phyloP scores from a whole-genome alignment of 768 basidiomycete genomes.

The Naganishia randhawae region DNA sequence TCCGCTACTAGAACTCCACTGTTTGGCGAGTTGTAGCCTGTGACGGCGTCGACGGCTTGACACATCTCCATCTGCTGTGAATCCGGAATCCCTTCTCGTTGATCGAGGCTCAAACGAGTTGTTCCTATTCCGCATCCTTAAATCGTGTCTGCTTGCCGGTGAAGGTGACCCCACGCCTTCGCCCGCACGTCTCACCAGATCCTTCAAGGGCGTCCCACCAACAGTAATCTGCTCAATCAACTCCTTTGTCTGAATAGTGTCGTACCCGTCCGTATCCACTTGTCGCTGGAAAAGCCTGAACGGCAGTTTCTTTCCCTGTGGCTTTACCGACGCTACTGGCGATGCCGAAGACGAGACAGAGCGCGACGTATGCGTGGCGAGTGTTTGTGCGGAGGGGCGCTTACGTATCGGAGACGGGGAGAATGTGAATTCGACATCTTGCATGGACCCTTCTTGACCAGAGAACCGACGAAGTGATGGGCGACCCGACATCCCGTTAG shows the following conservation, averaged over 20 bases:
- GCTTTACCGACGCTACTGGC: slow-evolving; percentile 18
- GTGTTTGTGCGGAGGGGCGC: slow-evolving; percentile 16
- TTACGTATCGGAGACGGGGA: slow-evolving; percentile 27
- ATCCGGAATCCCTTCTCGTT: slow-evolving; percentile 2
- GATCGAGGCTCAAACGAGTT: not conserved
- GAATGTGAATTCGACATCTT: slow-evolving; percentile 35
- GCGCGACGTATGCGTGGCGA: slow-evolving; percentile 25
- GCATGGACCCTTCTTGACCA: slow-evolving; percentile 18
- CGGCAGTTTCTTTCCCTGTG: not conserved
- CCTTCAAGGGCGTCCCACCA: slow-evolving; percentile 16
- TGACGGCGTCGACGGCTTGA: not conserved
- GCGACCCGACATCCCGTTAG: not conserved
- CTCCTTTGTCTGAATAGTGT: slow-evolving; percentile 58
- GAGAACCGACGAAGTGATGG: slow-evolving; percentile 12
- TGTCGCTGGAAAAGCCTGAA: slow-evolving; percentile 43
- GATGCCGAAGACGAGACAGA: slow-evolving; percentile 32
- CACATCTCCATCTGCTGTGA: not conserved
- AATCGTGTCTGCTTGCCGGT: not conserved
- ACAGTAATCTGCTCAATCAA: slow-evolving; percentile 14
- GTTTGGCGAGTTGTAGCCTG: not conserved
- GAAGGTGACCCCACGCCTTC: slow-evolving; percentile 1
- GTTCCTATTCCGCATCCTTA: not conserved
- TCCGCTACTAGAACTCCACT: slow-evolving; percentile 22
- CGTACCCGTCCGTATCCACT: slow-evolving; percentile 60
- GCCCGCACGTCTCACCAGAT: slow-evolving; percentile 12